phyloP scores from a whole-genome alignment of 176 grass and related monocot genomes.

The Leersia perrieri region DNA sequence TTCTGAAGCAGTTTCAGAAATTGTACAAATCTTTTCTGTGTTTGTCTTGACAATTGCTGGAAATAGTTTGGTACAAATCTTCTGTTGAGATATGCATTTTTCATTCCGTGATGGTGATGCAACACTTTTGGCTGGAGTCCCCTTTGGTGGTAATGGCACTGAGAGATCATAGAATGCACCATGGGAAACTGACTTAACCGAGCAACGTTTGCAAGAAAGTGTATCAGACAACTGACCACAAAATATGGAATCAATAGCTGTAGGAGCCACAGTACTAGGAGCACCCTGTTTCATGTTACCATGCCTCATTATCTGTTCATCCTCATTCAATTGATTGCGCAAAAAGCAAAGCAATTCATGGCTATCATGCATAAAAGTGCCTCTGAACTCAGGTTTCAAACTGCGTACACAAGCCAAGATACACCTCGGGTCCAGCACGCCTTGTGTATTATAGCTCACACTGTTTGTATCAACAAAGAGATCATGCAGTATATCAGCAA shows the following conservation, averaged over 20 bases:
- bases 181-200: constrained; percentile 15
- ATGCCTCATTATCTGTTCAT: constrained; percentile 17
- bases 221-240: constrained; percentile 36
- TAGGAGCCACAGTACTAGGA: not conserved
- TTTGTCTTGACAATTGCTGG: not conserved
- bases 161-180: constrained; percentile 50
- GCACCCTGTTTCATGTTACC: not conserved
- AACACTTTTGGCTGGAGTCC: constrained; percentile 25
- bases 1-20: constrained; percentile 32
- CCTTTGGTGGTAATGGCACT: constrained; percentile 54
- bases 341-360: constrained; percentile 65
- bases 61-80: not conserved
- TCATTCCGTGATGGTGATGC: constrained; percentile 20
- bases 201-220: constrained; percentile 43
- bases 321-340: constrained; percentile 33
- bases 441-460: constrained; percentile 13
- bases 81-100: constrained; percentile 4
- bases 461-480: constrained; percentile 48
- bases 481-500: constrained; percentile 45
- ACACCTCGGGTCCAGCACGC: constrained; percentile 23
- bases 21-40: not conserved
- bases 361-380: constrained; percentile 50
- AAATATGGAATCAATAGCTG: constrained; percentile 54
- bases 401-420: constrained; percentile 32
- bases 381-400: constrained; percentile 25